These are phyloP conservation scores for Rhizoclosmatium globosum DNA, from an alignment of 192 early-diverging fungal species.

Conservation along the genomic window DNA sequence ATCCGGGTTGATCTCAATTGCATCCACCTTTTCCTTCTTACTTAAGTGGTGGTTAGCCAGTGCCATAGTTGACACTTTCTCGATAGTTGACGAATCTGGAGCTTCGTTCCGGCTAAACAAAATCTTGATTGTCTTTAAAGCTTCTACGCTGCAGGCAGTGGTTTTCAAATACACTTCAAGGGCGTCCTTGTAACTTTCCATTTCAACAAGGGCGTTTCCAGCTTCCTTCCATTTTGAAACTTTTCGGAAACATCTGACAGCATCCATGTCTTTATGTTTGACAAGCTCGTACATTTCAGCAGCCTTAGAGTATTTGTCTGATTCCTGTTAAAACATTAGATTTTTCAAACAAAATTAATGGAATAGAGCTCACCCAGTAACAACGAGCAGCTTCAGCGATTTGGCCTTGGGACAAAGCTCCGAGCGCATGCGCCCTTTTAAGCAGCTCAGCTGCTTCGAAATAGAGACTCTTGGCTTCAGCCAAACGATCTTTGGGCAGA, in stretches of 20 bases:
- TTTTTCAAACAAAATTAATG: not conserved
- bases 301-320: constrained; percentile 12
- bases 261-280: not conserved
- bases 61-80: constrained; percentile 8
- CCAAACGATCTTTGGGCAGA: not conserved
- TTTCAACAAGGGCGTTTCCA: not conserved
- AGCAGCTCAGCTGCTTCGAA: constrained; percentile 27
- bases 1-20: constrained; percentile 23
- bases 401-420: not conserved
- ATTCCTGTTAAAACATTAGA: not conserved
- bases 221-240: constrained; percentile 9
- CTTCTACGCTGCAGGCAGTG: not conserved
- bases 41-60: constrained; percentile 6
- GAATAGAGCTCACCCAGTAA: constrained; percentile 8
- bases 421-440: not conserved
- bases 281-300: constrained; percentile 17
- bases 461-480: constrained; percentile 13
- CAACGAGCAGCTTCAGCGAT: constrained; percentile 20
- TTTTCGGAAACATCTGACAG: constrained; percentile 19
- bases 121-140: not conserved
- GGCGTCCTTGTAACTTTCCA: not conserved
- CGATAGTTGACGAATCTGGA: not conserved
- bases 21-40: constrained; percentile 12
- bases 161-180: constrained; percentile 10
- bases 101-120: not conserved